Evolutionary conservation across 495 filamentous ascomycete genomes (phyloP).

Genomic region (Annulohypoxylon moriforme): DNA sequence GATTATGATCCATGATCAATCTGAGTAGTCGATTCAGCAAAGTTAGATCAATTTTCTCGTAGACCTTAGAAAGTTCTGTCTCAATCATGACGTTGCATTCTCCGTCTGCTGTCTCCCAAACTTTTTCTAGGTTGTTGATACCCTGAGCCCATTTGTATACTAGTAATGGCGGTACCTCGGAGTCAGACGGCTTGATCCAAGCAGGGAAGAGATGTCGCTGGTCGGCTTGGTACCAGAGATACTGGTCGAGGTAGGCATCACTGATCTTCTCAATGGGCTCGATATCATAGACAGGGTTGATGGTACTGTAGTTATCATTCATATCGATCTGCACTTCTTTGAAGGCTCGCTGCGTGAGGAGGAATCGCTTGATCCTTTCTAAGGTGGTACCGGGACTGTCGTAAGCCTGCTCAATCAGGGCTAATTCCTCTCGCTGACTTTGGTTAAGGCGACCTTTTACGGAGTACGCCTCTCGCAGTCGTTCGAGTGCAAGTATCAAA

Average conservation of each 20-base stretch:
- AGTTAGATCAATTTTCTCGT: conserved; percentile 99
- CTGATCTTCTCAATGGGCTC: conserved; percentile 99
- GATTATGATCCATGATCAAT: conserved; percentile 99
- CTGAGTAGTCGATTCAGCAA: conserved; percentile 91
- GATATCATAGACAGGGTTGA: conserved; percentile 99
- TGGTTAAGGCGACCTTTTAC: conserved; percentile 98
- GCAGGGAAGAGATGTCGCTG: conserved; percentile 97
- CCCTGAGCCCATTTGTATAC: conserved; percentile 99
- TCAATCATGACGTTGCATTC: conserved; percentile 99
- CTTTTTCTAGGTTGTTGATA: conserved; percentile 98
- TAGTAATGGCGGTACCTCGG: conserved; percentile 95
- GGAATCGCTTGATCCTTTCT: conserved; percentile 96
- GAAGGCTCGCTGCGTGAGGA: conserved; percentile 96
- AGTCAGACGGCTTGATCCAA: conserved; percentile 99
- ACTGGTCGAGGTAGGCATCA: conserved; percentile 98
- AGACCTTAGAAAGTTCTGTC: conserved; percentile 97
- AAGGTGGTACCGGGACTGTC: conserved; percentile 97
- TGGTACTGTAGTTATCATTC: conserved; percentile 99
- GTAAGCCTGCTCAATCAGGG: conserved; percentile 98
- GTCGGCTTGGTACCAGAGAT: conserved; percentile 99
- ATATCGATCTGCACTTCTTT: conserved; percentile 99
- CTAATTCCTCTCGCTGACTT: conserved; percentile 96
- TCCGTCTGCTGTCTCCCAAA: conserved; percentile 95
- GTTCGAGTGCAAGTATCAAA: conserved; percentile 93
- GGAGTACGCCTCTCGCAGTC: conserved; percentile 94